Evolutionary conservation across 148 eudicot species (phyloP).

Genomic region (Rhododendron vialii): DNA sequence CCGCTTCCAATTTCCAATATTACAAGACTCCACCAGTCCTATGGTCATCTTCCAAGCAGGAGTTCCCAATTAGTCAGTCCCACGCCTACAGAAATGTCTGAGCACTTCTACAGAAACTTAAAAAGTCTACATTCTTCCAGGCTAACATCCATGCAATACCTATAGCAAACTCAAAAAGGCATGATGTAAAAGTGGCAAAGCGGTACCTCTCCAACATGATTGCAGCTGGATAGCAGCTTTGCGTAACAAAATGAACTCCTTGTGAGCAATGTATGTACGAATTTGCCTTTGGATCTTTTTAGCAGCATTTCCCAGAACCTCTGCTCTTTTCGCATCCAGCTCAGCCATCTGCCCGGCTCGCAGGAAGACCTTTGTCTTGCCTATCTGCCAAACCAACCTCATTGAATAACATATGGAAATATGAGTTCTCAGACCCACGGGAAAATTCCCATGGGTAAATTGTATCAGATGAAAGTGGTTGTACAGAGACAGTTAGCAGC

Average conservation of each 20-base stretch:
- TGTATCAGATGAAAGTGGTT: background rate
- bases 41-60: background rate
- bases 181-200: background rate
- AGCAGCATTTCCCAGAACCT: conserved; percentile 90
- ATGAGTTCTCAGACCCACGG: background rate
- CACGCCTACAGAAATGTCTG: background rate
- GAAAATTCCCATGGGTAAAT: background rate
- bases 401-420: background rate
- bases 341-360: conserved; percentile 99
- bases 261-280: conserved; percentile 84
- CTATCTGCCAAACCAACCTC: conserved; percentile 59
- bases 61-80: background rate
- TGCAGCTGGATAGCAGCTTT: conserved; percentile 82
- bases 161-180: background rate
- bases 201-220: conserved; percentile 86
- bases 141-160: background rate
- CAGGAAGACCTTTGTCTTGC: conserved; percentile 92
- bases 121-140: background rate
- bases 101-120: background rate
- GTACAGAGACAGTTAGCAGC: background rate
- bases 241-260: conserved; percentile 60
- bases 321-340: conserved; percentile 88
- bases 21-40: background rate
- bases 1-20: background rate
- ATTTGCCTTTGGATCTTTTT: conserved; percentile 80